Evolutionary conservation across 306 rosid species (phyloP).

Genomic region (cucumber (Cucumis sativus)): DNA sequence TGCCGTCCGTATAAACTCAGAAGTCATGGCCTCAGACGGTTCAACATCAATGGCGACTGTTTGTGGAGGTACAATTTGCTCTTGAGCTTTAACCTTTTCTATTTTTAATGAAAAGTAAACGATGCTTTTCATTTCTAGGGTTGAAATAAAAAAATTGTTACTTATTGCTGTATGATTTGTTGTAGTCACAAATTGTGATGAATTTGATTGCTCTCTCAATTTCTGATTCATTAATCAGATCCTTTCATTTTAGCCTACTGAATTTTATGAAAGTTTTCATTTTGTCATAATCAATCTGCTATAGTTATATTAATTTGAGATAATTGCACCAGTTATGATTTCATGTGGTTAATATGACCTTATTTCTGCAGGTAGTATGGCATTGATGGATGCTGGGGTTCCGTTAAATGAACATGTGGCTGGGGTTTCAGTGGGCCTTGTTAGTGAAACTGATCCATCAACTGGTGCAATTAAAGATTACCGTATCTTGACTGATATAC

Average conservation of each 20-base stretch:
- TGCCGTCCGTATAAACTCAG: slow-evolving; percentile 76
- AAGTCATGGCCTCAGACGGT: slow-evolving; percentile 98
- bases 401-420: slow-evolving; percentile 84
- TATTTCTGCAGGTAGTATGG: slow-evolving; percentile 66
- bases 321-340: background rate
- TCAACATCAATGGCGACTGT: slow-evolving; percentile 99
- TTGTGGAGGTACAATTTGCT: slow-evolving; percentile 64
- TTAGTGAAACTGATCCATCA: slow-evolving; percentile 66
- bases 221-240: background rate
- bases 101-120: background rate
- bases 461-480: slow-evolving; percentile 64
- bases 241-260: background rate
- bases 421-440: slow-evolving; percentile 92
- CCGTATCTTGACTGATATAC: slow-evolving; percentile 87
- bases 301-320: background rate
- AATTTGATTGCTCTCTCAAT: background rate
- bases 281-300: background rate
- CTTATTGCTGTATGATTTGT: background rate
- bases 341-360: slow-evolving; percentile 2
- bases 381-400: slow-evolving; percentile 96
- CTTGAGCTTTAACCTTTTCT: background rate
- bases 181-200: background rate
- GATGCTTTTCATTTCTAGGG: background rate
- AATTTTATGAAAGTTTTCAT: background rate
- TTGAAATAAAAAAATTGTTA: background rate